Base-by-base conservation (phyloP, 768 basidiomycete genomes). In the Trametes elegans region DNA sequence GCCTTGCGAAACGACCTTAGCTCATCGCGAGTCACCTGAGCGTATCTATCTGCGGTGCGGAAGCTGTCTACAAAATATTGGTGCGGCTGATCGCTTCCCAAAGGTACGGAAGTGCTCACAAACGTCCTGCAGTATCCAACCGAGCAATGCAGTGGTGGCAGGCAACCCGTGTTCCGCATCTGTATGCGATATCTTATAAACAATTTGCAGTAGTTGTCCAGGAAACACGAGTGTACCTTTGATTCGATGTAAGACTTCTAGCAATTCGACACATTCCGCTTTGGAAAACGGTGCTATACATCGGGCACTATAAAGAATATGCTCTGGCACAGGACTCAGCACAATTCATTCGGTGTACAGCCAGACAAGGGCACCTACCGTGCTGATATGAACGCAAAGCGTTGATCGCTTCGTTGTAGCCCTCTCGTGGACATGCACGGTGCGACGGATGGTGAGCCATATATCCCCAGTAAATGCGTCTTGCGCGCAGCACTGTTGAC, bases 271-370 rank as follows among this genome's bases (percentile, higher is more conserved):
- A 46, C 81, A 82, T 67, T 82, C 80, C 2, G 53, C 43, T 63
- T 79, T 81, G 1, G 81, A 81, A 56, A 82, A 82, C 2, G 82
- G 80, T 14, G 76, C 78, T 2, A 71, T 65, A 57, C 77, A 79
- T 39, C 62, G 70, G 16, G 18, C 16, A 3, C 69, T 40, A 21
- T 76, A 77, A 18, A 73, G 72, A 38, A 77, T 75, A 60, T 82
- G 81, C 55, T 81, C 81, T 52, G n/a, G n/a, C n/a, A n/a, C n/a
- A n/a, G n/a, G n/a, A n/a, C n/a, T n/a, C 7, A 1, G 29, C 18
- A 23, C 13, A 11, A 34, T 11, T 14, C 9, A 27, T 14, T 27
- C 11, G 14, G 6, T 23, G 16, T 18, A n/a, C n/a, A n/a, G n/a
- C n/a, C n/a, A n/a, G n/a, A n/a, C n/a, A n/a, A n/a, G n/a, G n/a